Percentiles rank a stretch among this genome's conserved stretches.
Conservation (phyloP, 306 rosid species). For the Cucumis melo region DNA sequence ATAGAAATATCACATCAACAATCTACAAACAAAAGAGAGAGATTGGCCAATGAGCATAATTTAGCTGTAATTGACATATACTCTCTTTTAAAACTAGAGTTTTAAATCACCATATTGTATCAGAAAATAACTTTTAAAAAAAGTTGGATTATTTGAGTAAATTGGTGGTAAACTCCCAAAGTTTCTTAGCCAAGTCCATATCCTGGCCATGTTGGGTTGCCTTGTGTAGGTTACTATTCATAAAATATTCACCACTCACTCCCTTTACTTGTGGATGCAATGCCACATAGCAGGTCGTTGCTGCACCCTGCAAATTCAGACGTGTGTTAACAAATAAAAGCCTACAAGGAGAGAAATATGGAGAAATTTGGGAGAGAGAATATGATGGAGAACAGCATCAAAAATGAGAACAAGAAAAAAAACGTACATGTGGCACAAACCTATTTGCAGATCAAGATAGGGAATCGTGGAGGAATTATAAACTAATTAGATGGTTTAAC, state of each 20-base stretch:
- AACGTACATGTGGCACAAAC: too few species aligned
- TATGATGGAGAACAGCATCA: too few species aligned
- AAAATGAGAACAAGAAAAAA: too few species aligned
- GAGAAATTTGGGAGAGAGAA: too few species aligned
- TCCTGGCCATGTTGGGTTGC: slow-evolving; percentile 34
- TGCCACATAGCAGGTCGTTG: slow-evolving; percentile 78
- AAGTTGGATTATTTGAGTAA: slow-evolving; percentile 10
- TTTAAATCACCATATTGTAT: background rate
- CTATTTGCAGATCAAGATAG: too few species aligned
- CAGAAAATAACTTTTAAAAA: too few species aligned
- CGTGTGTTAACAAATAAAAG: background rate
- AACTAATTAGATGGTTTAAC: too few species aligned
- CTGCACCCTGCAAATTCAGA: slow-evolving; percentile 57
- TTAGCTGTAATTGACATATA: background rate
- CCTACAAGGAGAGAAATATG: too few species aligned
- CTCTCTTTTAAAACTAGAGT: too few species aligned
- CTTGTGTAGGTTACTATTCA: slow-evolving; percentile 32
- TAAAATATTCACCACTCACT: slow-evolving; percentile 49
- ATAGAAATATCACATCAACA: background rate
- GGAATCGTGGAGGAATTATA: too few species aligned
- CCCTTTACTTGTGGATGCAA: slow-evolving; percentile 55
- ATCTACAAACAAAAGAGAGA: background rate
- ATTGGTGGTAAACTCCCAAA: slow-evolving; percentile 63
- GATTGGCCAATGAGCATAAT: background rate
- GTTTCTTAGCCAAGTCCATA: slow-evolving; percentile 47